Percentiles rank a stretch among this genome's conserved stretches.
phyloP scores from a whole-genome alignment of 192 early-diverging fungal genomes.

The Rhizophlyctis rosea region DNA sequence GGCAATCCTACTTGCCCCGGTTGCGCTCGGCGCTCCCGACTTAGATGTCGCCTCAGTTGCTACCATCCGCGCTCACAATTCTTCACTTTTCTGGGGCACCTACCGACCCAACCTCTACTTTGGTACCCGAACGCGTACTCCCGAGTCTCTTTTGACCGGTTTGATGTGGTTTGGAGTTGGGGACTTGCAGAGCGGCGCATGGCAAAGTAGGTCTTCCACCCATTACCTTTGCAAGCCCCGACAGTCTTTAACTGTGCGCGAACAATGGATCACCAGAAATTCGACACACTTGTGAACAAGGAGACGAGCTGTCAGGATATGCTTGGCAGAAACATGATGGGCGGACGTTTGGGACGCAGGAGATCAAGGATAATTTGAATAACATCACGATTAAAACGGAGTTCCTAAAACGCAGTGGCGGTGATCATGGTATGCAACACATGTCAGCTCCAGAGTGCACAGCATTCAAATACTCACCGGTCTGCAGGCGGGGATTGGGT shows the following conservation, averaged over 20 bases:
- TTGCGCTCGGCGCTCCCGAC: too few relatives aligned
- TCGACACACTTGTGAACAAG: conserved; percentile 89
- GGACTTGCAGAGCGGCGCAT: conserved; percentile 26
- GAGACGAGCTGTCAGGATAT: conserved; percentile 74
- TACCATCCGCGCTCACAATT: conserved; percentile 22
- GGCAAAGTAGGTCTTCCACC: conserved; percentile 15
- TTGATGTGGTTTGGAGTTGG: conserved; percentile 87
- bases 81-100: conserved; percentile 80
- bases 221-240: too few relatives aligned
- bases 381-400: conserved; percentile 69
- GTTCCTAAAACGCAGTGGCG: conserved; percentile 68
- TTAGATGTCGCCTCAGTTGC: neutral
- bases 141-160: conserved; percentile 78
- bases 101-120: conserved; percentile 93
- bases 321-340: conserved; percentile 88
- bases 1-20: too few relatives aligned
- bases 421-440: conserved; percentile 49
- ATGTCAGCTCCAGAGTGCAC: neutral
- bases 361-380: conserved; percentile 61
- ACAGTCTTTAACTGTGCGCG: too few relatives aligned
- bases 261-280: conserved; percentile 68
- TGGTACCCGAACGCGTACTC: conserved; percentile 75
- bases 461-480: too few relatives aligned
- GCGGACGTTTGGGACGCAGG: conserved; percentile 73
- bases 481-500: conserved; percentile 77